Evolutionary conservation across 345 rosid genomes (phyloP), one percentile per base, ranked within the genome.

Genomic region (Crucihimalaya himalaica): DNA sequence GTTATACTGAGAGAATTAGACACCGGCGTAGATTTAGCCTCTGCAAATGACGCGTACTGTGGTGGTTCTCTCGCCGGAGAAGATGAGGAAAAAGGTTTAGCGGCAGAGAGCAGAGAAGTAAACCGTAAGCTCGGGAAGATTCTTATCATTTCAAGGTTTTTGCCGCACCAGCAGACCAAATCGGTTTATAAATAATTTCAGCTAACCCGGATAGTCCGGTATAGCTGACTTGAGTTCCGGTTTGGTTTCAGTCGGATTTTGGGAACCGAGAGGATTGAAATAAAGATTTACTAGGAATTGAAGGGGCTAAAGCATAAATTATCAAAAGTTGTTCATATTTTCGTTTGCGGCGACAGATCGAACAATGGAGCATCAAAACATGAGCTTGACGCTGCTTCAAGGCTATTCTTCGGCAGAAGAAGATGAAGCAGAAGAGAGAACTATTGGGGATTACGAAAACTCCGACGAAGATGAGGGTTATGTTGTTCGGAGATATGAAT

Each of bases 371-470:
- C 39, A 59, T 5, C 64, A 39, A 68, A 13, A 12, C 15, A 48
- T 95, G 97, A 95, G 99, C 83, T 79, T 95, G 80, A 63, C 87
- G 34, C 92, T 95, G 9, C 80, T 92, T 67, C 96, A 90, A 71
- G 87, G 87, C 66, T 95, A 95, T 64, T 89, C 97, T 62, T 95
- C 99, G 11, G 85, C 90, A 0, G 97, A 92, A 63, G 98, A 86
- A 59, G 89, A 91, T 60, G 88, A 82, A 28, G 82, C 79, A 18
- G 86, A 75, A 20, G 78, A 73, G 71, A 77, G 59, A 60, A 27
- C 40, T 16, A 19, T 69, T 20, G 76, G 50, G 35, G 84, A 71
- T 52, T 66, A 71, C 13, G 81, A 72, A 21, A 74, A 79, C 40
- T 83, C 91, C 29, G 90, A 76, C 8, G 84, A 79, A 56, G 83